These are phyloP conservation scores for Chrysanthemum lavandulifolium DNA, from an alignment of 129 eudicot genomes.

Conservation along the genomic window DNA sequence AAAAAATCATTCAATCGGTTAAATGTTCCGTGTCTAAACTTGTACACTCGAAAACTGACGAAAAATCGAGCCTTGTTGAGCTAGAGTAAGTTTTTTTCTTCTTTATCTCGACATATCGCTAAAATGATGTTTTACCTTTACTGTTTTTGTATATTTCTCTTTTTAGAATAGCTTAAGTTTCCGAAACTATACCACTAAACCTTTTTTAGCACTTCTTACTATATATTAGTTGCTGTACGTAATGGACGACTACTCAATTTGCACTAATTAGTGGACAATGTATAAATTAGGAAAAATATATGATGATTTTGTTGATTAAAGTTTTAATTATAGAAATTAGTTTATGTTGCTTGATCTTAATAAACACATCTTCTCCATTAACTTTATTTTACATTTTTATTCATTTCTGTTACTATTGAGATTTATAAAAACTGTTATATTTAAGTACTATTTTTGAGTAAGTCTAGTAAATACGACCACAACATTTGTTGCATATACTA, in stretches of 20 bases:
- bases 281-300: not conserved
- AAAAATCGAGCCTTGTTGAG: slow-evolving; percentile 40
- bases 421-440: not conserved
- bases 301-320: not conserved
- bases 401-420: not conserved
- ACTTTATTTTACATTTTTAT: not conserved
- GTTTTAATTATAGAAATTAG: not conserved
- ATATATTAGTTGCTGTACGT: not conserved
- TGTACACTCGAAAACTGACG: slow-evolving; percentile 8
- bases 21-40: slow-evolving; percentile 42
- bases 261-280: not conserved
- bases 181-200: not conserved
- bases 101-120: not conserved
- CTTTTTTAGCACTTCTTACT: not conserved
- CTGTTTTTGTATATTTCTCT: not conserved
- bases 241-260: not conserved
- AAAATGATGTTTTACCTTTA: too few relatives aligned
- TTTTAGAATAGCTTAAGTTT: too few relatives aligned
- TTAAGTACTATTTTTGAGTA: not conserved
- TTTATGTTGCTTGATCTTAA: not conserved
- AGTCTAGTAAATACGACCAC: not conserved
- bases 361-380: not conserved
- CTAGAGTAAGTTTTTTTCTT: slow-evolving; percentile 66
- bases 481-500: not conserved
- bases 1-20: slow-evolving; percentile 32